A percentile compares a stretch with the other conserved stretches of the same genome.
These are phyloP conservation scores for Seiridium unicorne DNA, from an alignment of 2,329 filamentous ascomycete species.

Conservation along the genomic window DNA sequence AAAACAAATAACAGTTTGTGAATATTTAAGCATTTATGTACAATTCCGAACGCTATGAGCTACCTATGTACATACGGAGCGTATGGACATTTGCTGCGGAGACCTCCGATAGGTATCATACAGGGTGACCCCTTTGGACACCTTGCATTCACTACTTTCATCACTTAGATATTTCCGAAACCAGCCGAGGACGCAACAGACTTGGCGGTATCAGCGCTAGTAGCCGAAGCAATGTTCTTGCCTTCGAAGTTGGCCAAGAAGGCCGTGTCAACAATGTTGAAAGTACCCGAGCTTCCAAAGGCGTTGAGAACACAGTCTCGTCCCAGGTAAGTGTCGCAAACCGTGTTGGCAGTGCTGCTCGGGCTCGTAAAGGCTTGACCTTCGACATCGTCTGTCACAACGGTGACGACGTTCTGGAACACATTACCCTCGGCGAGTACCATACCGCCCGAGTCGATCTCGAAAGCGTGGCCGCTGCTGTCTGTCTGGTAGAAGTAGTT, in stretches of 20 bases:
- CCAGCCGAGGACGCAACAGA: background rate
- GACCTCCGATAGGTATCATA: background rate
- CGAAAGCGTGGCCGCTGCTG: slow-evolving; percentile 57
- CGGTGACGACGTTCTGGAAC: slow-evolving; percentile 51
- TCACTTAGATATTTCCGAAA: no score
- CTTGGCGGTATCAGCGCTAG: background rate
- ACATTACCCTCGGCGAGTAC: slow-evolving; percentile 57
- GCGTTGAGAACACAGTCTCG: slow-evolving; percentile 4
- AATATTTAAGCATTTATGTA: background rate
- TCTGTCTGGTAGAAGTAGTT: slow-evolving; percentile 53
- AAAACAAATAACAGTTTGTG: no score
- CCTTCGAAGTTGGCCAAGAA: slow-evolving; percentile 22
- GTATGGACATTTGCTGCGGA: background rate
- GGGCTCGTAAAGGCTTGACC: slow-evolving; percentile 9
- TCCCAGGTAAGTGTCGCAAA: slow-evolving; percentile 3
- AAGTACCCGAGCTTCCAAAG: slow-evolving; percentile 13
- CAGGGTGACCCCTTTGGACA: background rate
- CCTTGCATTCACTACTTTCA: no score
- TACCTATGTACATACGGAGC: background rate
- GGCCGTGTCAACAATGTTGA: slow-evolving; percentile 22
- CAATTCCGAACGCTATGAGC: background rate
- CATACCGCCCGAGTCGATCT: slow-evolving; percentile 40
- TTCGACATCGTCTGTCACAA: slow-evolving; percentile 28
- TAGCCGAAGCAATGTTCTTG: slow-evolving; percentile 7
- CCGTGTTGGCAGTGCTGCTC: slow-evolving; percentile 11